These are phyloP conservation scores for Penicillium sp. DNA, from an alignment of 2,329 filamentous ascomycete species.

Conservation along the genomic window DNA sequence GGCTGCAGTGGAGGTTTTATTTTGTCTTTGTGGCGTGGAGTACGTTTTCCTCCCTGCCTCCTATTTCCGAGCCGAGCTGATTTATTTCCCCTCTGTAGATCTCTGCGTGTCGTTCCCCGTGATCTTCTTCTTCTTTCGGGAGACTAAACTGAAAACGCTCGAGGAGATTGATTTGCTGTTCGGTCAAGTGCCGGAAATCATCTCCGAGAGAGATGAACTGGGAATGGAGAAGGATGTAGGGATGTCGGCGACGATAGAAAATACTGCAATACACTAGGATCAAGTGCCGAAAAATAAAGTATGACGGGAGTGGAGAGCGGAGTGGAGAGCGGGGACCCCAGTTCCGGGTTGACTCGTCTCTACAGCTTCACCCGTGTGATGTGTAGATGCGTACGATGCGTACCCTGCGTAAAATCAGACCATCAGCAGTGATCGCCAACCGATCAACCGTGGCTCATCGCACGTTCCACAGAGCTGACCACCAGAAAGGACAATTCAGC, in stretches of 20 bases:
- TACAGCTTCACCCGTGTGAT: not conserved
- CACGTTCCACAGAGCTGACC: not conserved
- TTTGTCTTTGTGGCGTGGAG: constrained; percentile 58
- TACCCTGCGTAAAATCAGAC: not conserved
- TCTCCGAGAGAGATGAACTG: not conserved
- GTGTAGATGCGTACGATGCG: not conserved
- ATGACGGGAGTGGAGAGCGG: not conserved
- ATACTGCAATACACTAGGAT: constrained; percentile 2
- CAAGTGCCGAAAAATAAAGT: not conserved
- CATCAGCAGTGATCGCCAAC: not conserved
- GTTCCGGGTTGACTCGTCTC: not conserved
- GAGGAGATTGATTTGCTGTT: constrained; percentile 61
- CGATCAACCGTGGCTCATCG: not conserved
- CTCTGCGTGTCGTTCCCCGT: constrained; percentile 41
- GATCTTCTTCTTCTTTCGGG: constrained; percentile 54
- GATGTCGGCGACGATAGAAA: constrained; percentile 14
- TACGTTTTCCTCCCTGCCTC: constrained; percentile 12
- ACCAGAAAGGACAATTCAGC: constrained; percentile 10
- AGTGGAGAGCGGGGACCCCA: not conserved
- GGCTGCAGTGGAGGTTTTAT: constrained; percentile 56
- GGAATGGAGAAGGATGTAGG: constrained; percentile 7
- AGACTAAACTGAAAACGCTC: constrained; percentile 54
- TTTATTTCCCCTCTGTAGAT: constrained; percentile 20
- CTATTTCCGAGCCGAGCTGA: not conserved
- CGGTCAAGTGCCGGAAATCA: constrained; percentile 27